Conservation (phyloP, 1,284 basidiomycete genomes). For the Ceratobasidium sp. region DNA sequence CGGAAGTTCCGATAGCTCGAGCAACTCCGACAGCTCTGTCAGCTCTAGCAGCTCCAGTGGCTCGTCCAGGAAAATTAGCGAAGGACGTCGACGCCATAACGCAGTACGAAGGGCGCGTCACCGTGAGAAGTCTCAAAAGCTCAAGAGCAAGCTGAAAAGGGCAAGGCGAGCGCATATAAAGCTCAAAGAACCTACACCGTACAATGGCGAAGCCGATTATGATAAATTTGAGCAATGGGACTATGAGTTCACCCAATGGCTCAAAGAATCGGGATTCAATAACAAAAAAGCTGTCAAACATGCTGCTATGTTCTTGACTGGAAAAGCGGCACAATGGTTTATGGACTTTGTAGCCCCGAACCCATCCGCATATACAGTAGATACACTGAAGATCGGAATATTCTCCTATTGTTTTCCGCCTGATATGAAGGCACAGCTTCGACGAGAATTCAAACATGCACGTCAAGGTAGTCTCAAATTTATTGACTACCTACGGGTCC, state of each 20-base stretch:
- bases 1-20: neutral
- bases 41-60: too few species aligned
- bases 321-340: neutral
- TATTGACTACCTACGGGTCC: too few species aligned
- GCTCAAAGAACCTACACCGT: neutral
- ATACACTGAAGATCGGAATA: conserved; percentile 41
- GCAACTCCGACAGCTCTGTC: too few species aligned
- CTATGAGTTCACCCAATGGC: conserved; percentile 15
- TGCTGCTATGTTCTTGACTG: too few species aligned
- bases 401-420: too few species aligned
- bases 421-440: too few species aligned
- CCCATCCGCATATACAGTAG: neutral
- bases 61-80: neutral
- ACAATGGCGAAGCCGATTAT: conserved; percentile 20
- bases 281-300: conserved; percentile 1
- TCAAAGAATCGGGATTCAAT: conserved; percentile 2
- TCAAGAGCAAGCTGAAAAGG: neutral
- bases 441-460: too few species aligned
- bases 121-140: neutral
- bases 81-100: neutral
- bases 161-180: neutral
- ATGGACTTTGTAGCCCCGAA: conserved; percentile 31
- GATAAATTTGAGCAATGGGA: conserved; percentile 31
- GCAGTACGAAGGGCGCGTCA: neutral
- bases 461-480: too few species aligned